phyloP scores from a whole-genome alignment of 441 rosid species.

The Gossypium aridum region DNA sequence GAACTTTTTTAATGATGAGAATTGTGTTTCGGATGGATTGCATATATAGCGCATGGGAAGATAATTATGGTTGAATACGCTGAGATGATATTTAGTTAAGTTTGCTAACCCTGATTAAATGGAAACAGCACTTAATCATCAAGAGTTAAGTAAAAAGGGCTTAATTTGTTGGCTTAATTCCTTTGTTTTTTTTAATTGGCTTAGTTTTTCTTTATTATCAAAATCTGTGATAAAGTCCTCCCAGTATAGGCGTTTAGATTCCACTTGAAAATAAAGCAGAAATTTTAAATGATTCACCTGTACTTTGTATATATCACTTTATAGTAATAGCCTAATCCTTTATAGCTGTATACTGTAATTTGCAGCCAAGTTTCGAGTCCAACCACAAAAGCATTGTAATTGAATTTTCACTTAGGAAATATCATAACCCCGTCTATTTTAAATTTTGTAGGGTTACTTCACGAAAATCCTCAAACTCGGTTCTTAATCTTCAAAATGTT shows the following conservation, averaged over 20 bases:
- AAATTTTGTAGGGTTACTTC: too few species aligned
- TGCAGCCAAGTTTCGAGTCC: not conserved
- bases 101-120: slow-evolving; percentile 26
- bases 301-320: too few species aligned
- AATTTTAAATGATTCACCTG: not conserved
- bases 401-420: too few species aligned
- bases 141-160: not conserved
- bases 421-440: too few species aligned
- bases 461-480: too few species aligned
- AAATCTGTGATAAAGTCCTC: not conserved
- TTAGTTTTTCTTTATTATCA: not conserved
- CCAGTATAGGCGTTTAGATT: not conserved
- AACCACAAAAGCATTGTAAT: too few species aligned
- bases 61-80: not conserved
- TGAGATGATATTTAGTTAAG: slow-evolving; percentile 7
- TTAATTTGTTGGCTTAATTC: not conserved
- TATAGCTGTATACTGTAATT: not conserved
- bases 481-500: too few species aligned
- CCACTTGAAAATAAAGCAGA: not conserved
- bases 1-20: slow-evolving; percentile 17
- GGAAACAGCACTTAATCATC: not conserved
- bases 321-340: not conserved
- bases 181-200: not conserved
- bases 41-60: slow-evolving; percentile 21
- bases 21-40: slow-evolving; percentile 16